These are phyloP conservation scores for Penicillium janthinellum DNA, from an alignment of 2,329 filamentous ascomycete genomes.

Conservation along the genomic window DNA sequence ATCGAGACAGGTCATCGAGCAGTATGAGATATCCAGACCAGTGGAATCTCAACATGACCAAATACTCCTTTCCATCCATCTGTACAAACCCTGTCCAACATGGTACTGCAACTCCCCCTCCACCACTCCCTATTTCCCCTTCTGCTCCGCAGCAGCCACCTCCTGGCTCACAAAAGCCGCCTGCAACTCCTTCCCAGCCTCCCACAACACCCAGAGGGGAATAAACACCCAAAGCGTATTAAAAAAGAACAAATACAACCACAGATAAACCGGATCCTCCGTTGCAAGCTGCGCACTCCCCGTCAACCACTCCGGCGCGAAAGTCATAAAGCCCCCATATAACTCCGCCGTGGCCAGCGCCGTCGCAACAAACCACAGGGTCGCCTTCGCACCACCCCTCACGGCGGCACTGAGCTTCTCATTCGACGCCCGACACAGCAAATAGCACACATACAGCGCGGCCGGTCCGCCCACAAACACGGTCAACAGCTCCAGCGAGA, in stretches of 20 bases:
- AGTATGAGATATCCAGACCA: background rate
- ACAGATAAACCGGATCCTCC: conserved; percentile 63
- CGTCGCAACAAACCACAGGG: conserved; percentile 59
- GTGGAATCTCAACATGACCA: background rate
- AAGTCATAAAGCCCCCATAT: conserved; percentile 67
- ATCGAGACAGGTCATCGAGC: background rate
- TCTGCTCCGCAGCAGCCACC: conserved; percentile 14
- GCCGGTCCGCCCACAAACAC: conserved; percentile 62
- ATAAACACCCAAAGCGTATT: conserved; percentile 65
- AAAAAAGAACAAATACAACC: conserved; percentile 66
- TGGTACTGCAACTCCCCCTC: background rate
- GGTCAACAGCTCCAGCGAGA: conserved; percentile 63
- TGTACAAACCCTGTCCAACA: background rate
- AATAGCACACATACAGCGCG: conserved; percentile 59
- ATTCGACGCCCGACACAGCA: conserved; percentile 43
- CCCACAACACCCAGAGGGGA: conserved; percentile 59
- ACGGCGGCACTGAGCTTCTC: conserved; percentile 14
- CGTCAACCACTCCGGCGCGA: conserved; percentile 65
- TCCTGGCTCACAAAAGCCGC: conserved; percentile 39
- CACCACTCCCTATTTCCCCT: conserved; percentile 22
- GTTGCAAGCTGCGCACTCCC: conserved; percentile 60
- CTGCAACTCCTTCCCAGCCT: conserved; percentile 51
- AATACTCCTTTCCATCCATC: background rate
- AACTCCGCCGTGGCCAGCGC: conserved; percentile 64
- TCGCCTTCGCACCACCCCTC: conserved; percentile 34